Base-by-base conservation (phyloP, 139 green algal genomes). In the Bryopsis sp. region DNA sequence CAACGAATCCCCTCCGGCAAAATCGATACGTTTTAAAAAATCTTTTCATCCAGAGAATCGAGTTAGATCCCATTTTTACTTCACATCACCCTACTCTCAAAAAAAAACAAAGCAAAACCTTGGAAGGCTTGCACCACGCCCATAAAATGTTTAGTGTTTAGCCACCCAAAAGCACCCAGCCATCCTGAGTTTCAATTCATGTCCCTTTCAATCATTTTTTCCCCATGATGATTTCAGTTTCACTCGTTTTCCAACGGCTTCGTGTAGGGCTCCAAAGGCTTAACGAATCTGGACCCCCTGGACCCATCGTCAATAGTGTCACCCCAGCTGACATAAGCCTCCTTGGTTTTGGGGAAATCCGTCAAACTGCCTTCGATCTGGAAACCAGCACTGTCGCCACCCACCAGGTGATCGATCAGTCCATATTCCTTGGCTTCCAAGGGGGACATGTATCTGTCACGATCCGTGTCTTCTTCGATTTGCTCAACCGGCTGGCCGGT, bases 381-480 rank as follows among this genome's bases (percentile, higher is more conserved):
- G 67, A 86, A 83, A n/a, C 79, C 79, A 4, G 86, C 84, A 47
- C 96, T 90, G 39, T 97, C 92, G 6, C 90, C 94, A 22, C 94
- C 94, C 37, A 99, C 91, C 74, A 99, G 89, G 65, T 93, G 80
- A 78, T 99, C 94, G 72, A 98, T 97, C 28, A 98, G 72, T 22
- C 94, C 94, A 63, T 99, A 99, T 47, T 90, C 72, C 81, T 92
- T 91, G 32, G 94, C 88, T 80, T 99, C 94, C 33, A 97, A 67
- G 7, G 94, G 88, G 0, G 84, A 95, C 94, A 99, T 98, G 86
- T 97, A 99, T 35, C 90, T 74, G 76, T 98, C 94, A 34, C 93
- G 80, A 78, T 99, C 94, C 3, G 94, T 98, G 82, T 99, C 94
- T 78, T 94, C 83, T 76, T 98, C 92, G 64, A 99, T 89, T 79